Evolutionary conservation across 2,329 filamentous ascomycete species (phyloP).

Genomic region (Talaromyces sp.): DNA sequence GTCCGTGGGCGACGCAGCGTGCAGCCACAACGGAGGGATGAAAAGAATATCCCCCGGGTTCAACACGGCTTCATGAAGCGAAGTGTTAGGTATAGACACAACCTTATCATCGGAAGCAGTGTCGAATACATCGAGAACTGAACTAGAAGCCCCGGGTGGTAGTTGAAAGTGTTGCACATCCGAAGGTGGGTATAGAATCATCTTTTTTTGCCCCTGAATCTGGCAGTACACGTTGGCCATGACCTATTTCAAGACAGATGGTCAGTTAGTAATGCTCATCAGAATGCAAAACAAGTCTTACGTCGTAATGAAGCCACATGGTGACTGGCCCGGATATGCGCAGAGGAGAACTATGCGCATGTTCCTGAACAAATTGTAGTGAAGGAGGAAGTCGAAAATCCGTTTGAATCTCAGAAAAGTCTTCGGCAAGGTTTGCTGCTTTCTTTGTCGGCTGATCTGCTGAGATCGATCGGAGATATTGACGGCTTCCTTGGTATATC

Average conservation of each 20-base stretch:
- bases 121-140: slow-evolving; percentile 65
- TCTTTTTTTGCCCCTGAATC: slow-evolving; percentile 64
- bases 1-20: slow-evolving; percentile 51
- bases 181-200: slow-evolving; percentile 71
- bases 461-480: slow-evolving; percentile 78
- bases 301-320: slow-evolving; percentile 89
- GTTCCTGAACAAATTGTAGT: slow-evolving; percentile 54
- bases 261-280: not conserved
- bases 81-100: slow-evolving; percentile 57
- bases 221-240: slow-evolving; percentile 86
- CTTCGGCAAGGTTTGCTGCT: slow-evolving; percentile 63
- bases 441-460: slow-evolving; percentile 60
- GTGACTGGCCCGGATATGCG: slow-evolving; percentile 73
- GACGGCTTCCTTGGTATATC: slow-evolving; percentile 52
- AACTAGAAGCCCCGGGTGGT: slow-evolving; percentile 72
- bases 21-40: slow-evolving; percentile 78
- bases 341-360: slow-evolving; percentile 70
- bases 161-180: slow-evolving; percentile 68
- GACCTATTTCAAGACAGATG: slow-evolving; percentile 46
- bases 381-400: slow-evolving; percentile 67
- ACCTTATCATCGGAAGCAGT: slow-evolving; percentile 24
- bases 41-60: slow-evolving; percentile 71
- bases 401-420: slow-evolving; percentile 63
- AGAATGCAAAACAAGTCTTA: slow-evolving; percentile 25
- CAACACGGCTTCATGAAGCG: slow-evolving; percentile 63